Evolutionary conservation across 192 early-diverging fungal genomes (phyloP).

Genomic region (Geranomyces michiganensis): DNA sequence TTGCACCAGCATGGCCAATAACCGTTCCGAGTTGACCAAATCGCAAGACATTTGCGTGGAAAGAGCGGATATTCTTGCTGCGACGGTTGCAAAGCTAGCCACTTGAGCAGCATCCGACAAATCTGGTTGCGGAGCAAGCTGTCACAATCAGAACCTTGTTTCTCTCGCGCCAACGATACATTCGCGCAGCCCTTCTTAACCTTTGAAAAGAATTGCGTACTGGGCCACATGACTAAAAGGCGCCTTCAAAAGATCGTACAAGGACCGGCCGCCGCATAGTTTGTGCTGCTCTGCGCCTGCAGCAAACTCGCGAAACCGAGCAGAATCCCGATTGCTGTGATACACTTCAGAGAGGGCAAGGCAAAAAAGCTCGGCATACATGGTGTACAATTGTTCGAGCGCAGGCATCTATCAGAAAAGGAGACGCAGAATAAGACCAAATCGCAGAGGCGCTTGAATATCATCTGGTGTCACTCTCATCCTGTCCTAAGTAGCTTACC

Average conservation of each 20-base stretch:
- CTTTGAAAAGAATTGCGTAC: conserved; percentile 21
- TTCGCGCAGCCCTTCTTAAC: not conserved
- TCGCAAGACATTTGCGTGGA: conserved; percentile 16
- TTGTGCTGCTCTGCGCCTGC: conserved; percentile 14
- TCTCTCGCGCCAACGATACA: no score
- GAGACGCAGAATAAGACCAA: no score
- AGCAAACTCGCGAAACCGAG: conserved; percentile 35
- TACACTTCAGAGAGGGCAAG: conserved; percentile 26
- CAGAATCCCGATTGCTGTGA: conserved; percentile 16
- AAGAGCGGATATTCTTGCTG: conserved; percentile 2
- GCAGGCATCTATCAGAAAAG: conserved; percentile 4
- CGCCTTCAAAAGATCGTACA: conserved; percentile 27
- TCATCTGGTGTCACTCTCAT: no score
- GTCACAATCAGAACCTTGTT: no score
- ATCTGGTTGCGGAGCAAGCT: conserved; percentile 1
- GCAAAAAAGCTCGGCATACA: conserved; percentile 22
- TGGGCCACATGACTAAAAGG: conserved; percentile 17
- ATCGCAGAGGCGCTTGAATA: no score
- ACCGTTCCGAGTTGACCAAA: conserved; percentile 15
- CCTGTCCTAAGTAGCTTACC: not conserved
- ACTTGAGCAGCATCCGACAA: conserved; percentile 21
- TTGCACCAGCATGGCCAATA: conserved; percentile 31
- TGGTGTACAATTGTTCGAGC: conserved; percentile 27
- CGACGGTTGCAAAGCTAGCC: not conserved
- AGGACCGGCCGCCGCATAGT: conserved; percentile 21